Evolutionary conservation across 805 yeast genomes (phyloP), one percentile per base, ranked within the genome.

Genomic region (Lipomyces kockii): DNA sequence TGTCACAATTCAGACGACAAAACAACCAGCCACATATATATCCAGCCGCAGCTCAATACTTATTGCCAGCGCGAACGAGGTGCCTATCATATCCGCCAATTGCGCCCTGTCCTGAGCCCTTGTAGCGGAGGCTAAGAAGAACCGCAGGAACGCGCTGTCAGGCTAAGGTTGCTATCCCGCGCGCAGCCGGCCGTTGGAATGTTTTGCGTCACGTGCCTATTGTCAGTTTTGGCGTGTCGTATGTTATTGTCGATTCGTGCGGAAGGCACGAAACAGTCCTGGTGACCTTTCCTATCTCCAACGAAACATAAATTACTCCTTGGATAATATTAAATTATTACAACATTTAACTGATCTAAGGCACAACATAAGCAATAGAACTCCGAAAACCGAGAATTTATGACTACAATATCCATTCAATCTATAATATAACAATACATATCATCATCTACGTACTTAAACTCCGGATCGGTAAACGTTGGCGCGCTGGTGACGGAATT

Each of bases 401-500:
- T 12, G 14, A 54, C 32, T 14, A 54, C 35, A 14, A 17, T 14
- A 20, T 29, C 32, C 56, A 53, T 9, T 32, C 56, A 3, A 53
- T 25, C 35, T n/a, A 22, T 3, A 27, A 29, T 17, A 54, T 12
- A 9, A 54, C 58, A 54, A 43, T 17, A 6, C 32, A 52, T 20
- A 0, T 12, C 20, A 27, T 14, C 54, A 58, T 43, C 17, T 11
- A 14, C 32, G 14, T 43, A 7, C 6, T 35, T 72, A 87, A 54
- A 89, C 89, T 62, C 93, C 91, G 60, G 87, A 83, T 74, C 97
- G 86, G 77, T 89, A 87, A 39, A 93, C 84, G 71, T 88, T 89
- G 71, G 90, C 89, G 63, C 97, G 85, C 79, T 93, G 98, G 77
- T 90, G 91, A 75, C 97, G 84, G 78, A 92, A 86, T 73, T 91